A percentile compares a stretch with the other conserved stretches of the same genome.
Evolutionary conservation across 2,329 filamentous ascomycete genomes (phyloP).

Genomic region (Mollisia scopiformis): DNA sequence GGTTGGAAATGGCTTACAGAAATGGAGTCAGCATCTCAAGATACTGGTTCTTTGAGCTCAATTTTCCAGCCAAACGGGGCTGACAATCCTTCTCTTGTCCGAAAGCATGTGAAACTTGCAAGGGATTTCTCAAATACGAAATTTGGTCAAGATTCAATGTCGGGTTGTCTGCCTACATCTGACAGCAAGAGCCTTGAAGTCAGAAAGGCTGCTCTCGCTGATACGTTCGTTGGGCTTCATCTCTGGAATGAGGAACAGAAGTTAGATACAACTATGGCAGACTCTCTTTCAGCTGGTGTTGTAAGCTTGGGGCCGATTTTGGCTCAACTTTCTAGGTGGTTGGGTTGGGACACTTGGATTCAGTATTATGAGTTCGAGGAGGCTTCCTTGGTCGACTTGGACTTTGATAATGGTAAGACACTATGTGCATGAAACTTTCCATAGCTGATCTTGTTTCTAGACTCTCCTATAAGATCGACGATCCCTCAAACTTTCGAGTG

Average conservation of each 20-base stretch:
- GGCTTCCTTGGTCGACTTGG: conserved; percentile 51
- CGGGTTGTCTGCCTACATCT: conserved; percentile 69
- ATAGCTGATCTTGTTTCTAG: conserved; percentile 7
- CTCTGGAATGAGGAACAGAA: conserved; percentile 89
- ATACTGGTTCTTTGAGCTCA: conserved; percentile 25
- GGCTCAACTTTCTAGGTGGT: conserved; percentile 80
- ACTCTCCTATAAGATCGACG: conserved; percentile 19
- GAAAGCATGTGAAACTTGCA: conserved; percentile 59
- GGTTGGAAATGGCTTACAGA: conserved; percentile 72
- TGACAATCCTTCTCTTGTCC: conserved; percentile 57
- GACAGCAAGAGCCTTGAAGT: conserved; percentile 53
- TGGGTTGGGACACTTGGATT: conserved; percentile 72
- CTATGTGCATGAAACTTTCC: not conserved
- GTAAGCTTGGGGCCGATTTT: conserved; percentile 71
- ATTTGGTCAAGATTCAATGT: conserved; percentile 56
- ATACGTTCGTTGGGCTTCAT: conserved; percentile 78
- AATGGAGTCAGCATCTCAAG: conserved; percentile 20
- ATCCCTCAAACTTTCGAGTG: conserved; percentile 55
- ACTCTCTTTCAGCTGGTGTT: conserved; percentile 46
- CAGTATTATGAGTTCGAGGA: conserved; percentile 65
- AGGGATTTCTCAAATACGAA: conserved; percentile 66
- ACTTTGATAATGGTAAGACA: conserved; percentile 54
- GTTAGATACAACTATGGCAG: conserved; percentile 64
- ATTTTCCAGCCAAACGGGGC: conserved; percentile 33
- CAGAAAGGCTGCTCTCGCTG: conserved; percentile 63